These are phyloP conservation scores for Achaetomiella virescens DNA, from an alignment of 495 filamentous ascomycete genomes.

Conservation along the genomic window DNA sequence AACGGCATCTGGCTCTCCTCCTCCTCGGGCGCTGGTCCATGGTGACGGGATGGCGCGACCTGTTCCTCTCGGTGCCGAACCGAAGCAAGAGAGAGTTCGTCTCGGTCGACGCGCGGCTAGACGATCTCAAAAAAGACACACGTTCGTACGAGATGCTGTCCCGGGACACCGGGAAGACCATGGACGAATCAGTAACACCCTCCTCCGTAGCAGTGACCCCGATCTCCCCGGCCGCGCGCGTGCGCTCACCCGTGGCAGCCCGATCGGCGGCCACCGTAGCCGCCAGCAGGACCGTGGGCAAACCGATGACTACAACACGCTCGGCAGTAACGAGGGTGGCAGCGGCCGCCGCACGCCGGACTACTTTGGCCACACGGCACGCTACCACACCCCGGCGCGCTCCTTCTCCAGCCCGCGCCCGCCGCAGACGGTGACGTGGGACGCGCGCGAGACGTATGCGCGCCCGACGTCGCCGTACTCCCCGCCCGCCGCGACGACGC, in stretches of 20 bases:
- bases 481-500: neutral
- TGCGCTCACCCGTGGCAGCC: slow-evolving; percentile 31
- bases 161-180: slow-evolving; percentile 44
- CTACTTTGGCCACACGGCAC: slow-evolving; percentile 42
- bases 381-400: slow-evolving; percentile 41
- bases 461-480: slow-evolving; percentile 15
- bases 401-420: slow-evolving; percentile 45
- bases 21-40: slow-evolving; percentile 77
- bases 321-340: too few species aligned
- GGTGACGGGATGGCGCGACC: slow-evolving; percentile 73
- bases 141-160: slow-evolving; percentile 80
- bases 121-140: slow-evolving; percentile 53
- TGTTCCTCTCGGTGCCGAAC: slow-evolving; percentile 45
- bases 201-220: slow-evolving; percentile 37
- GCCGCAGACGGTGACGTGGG: slow-evolving; percentile 33
- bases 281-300: neutral
- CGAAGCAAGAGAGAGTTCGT: slow-evolving; percentile 67
- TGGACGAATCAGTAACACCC: slow-evolving; percentile 40
- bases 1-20: slow-evolving; percentile 81
- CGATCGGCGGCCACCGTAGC: slow-evolving; percentile 3
- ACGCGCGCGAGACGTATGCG: slow-evolving; percentile 33
- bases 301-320: neutral
- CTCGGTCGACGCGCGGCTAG: slow-evolving; percentile 68
- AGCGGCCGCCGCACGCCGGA: slow-evolving; percentile 42
- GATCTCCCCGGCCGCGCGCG: slow-evolving; percentile 32